phyloP scores from a whole-genome alignment of 371 early-diverging fungal genomes.

The Rhizopus delemar region DNA sequence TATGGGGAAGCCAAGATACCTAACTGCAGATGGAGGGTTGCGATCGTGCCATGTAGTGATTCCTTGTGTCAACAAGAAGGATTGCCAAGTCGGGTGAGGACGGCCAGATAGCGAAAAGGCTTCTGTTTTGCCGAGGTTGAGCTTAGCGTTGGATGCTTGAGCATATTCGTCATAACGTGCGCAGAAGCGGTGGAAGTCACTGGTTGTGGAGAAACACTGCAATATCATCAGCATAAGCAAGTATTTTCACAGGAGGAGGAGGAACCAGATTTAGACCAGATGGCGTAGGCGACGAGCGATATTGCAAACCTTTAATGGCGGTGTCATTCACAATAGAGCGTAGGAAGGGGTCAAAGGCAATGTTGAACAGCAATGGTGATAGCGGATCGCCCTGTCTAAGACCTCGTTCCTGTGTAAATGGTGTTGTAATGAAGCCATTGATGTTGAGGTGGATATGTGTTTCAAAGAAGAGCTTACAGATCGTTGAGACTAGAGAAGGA shows the following conservation, averaged over 20 bases:
- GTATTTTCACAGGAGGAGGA: conserved; percentile 7
- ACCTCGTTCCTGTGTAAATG: conserved; percentile 7
- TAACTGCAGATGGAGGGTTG: neutral
- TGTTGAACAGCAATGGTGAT: conserved; percentile 21
- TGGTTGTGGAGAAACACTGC: neutral
- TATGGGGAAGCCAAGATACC: conserved; percentile 20
- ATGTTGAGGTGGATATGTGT: conserved; percentile 7
- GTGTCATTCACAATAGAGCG: conserved; percentile 1
- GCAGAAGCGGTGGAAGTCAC: conserved; percentile 1
- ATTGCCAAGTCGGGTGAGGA: neutral
- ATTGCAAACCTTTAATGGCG: neutral
- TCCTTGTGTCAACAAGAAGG: neutral
- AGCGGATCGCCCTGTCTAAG: conserved; percentile 21
- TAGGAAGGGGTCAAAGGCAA: conserved; percentile 22
- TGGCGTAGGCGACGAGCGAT: neutral
- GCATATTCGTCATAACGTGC: neutral
- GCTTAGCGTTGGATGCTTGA: conserved; percentile 7
- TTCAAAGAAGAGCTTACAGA: conserved; percentile 5
- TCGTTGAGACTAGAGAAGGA: neutral
- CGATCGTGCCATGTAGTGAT: conserved; percentile 12
- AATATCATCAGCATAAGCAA: conserved; percentile 18
- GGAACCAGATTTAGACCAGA: neutral
- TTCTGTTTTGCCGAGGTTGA: conserved; percentile 14
- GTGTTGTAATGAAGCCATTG: conserved; percentile 9
- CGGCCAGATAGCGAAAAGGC: conserved; percentile 13